Conservation (phyloP, 805 yeast species). For the Candida saitoana region DNA sequence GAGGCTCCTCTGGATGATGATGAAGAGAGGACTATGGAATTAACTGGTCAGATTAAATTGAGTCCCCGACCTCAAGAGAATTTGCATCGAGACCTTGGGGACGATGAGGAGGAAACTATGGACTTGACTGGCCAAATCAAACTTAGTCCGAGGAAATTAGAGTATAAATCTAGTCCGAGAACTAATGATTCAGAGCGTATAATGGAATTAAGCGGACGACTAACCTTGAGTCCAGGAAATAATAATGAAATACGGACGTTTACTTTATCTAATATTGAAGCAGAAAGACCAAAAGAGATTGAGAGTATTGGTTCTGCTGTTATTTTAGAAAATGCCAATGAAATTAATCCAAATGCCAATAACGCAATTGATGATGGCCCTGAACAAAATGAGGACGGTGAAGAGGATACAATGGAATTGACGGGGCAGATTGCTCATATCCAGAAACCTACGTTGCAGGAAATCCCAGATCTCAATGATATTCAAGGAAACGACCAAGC, state of each 20-base stretch:
- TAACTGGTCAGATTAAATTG: conserved; percentile 1
- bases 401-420: conserved; percentile 29
- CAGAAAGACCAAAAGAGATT: not conserved
- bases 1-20: not conserved
- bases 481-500: not conserved
- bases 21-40: conserved; percentile 4
- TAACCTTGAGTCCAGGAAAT: not conserved
- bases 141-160: not conserved
- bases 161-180: not conserved
- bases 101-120: conserved; percentile 1
- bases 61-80: not conserved
- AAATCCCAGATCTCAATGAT: not conserved
- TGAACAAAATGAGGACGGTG: conserved; percentile 9
- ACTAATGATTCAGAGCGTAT: not conserved
- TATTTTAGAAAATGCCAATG: not conserved
- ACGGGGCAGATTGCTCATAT: conserved; percentile 15
- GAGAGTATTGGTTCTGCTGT: too few relatives aligned
- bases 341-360: not conserved
- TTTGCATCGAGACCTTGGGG: not conserved
- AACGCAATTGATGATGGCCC: not conserved
- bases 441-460: not conserved
- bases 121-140: conserved; percentile 1
- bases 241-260: not conserved
- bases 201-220: conserved; percentile 1
- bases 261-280: not conserved